Percentiles rank a stretch among this genome's conserved stretches.
phyloP scores from a whole-genome alignment of 1,139 yeast species.

The Nematodospora anomalae region DNA sequence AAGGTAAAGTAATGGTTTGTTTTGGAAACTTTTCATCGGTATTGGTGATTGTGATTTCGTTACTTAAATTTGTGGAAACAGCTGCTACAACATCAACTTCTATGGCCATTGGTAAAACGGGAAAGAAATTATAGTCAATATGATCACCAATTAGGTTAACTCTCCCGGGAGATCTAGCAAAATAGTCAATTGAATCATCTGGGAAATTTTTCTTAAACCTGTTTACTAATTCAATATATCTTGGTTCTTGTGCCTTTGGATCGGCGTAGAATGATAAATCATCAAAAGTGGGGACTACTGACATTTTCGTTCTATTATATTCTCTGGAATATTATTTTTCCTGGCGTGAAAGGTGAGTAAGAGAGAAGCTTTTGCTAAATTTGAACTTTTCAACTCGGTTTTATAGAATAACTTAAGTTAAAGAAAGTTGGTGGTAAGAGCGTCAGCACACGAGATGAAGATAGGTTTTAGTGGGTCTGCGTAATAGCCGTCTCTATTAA shows the following conservation, averaged over 20 bases:
- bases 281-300: constrained; percentile 30
- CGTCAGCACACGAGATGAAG: background rate
- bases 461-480: too few species aligned
- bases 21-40: constrained; percentile 29
- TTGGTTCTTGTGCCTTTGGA: constrained; percentile 18
- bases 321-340: background rate
- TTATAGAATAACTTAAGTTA: too few species aligned
- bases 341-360: background rate
- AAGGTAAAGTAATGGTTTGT: constrained; percentile 35
- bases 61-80: constrained; percentile 21
- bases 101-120: constrained; percentile 77
- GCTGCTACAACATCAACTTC: constrained; percentile 66
- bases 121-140: constrained; percentile 66
- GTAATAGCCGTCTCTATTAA: too few species aligned
- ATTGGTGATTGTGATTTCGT: constrained; percentile 45
- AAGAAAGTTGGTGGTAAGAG: too few species aligned
- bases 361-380: background rate
- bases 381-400: background rate
- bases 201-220: constrained; percentile 23
- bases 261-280: constrained; percentile 37
- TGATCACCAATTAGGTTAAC: constrained; percentile 78
- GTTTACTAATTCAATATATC: constrained; percentile 26
- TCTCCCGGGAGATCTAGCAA: constrained; percentile 70
- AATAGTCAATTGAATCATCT: constrained; percentile 37
- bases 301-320: constrained; percentile 8